Evolutionary conservation across 2,329 filamentous ascomycete genomes (phyloP), one percentile per base, ranked within the genome.

Genomic region (Trichoderma breve): DNA sequence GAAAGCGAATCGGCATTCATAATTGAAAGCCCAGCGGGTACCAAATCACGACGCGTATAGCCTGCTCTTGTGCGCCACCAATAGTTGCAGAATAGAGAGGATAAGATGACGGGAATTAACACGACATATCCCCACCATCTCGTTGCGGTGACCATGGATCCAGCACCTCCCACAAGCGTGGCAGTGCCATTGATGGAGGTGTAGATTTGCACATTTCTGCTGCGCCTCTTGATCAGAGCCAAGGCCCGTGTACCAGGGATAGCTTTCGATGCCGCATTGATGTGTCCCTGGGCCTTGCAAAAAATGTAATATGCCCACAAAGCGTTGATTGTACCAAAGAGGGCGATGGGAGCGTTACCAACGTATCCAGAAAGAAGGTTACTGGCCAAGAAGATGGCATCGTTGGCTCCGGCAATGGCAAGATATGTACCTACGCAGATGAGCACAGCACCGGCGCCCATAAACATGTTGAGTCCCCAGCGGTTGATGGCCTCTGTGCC

Each of bases 291-390:
- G 36, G 85, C 85, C 15, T 83, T 82, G 1, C 67, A 62, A 34
- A 82, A 82, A 1, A 88, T 77, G 72, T 82, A 84, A 0, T 74
- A 74, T 0, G 85, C 86, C 87, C 86, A 89, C 6, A 78, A 65
- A 0, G 82, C 81, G 75, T 87, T 89, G 55, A 83, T 69, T 0
- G 88, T 66, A 2, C 86, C 87, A 61, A 84, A 89, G 0, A 84
- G 28, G 0, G 86, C 85, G 2, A 85, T 82, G 1, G 85, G 82
- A 0, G 82, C 79, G 71, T 89, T 89, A 3, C 87, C 87, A 21
- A 89, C 80, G 72, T 88, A 88, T 1, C 87, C 87, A 0, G 87
- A 88, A 0, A 89, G 76, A 2, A 88, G 76, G 70, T 89, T 89
- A 74, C 84, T 87, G 0, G 84, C 83, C 0, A 78, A 4, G 70